Conservation (phyloP, 2,329 filamentous ascomycete species). For the Paracoccidioides lutzii region DNA sequence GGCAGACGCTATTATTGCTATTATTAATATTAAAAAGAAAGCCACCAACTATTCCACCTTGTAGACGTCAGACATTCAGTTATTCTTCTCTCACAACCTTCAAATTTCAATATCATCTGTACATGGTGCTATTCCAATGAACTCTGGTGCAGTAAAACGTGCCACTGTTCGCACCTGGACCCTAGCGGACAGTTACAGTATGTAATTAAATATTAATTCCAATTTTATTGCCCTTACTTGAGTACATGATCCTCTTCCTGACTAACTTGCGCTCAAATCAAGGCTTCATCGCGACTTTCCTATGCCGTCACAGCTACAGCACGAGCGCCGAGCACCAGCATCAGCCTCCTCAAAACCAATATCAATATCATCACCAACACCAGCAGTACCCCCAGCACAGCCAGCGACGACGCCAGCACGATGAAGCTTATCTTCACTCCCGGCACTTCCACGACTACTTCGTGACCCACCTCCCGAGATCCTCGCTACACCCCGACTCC, state of each 20-base stretch:
- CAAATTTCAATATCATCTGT: background rate
- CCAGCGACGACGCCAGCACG: background rate
- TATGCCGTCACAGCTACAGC: conserved; percentile 16
- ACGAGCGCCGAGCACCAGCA: conserved; percentile 7
- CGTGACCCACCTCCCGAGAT: conserved; percentile 86
- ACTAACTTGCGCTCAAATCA: conserved; percentile 1
- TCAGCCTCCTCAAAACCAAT: conserved; percentile 3
- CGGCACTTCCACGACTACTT: conserved; percentile 85
- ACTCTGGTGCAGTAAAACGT: conserved; percentile 25
- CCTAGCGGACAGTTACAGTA: conserved; percentile 27
- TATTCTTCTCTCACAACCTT: background rate
- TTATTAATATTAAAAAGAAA: background rate
- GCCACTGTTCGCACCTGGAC: conserved; percentile 29
- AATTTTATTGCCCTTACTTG: background rate
- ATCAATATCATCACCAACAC: background rate
- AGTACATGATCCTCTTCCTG: background rate
- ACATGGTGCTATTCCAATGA: conserved; percentile 26
- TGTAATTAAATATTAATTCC: conserved; percentile 8
- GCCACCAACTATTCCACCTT: background rate
- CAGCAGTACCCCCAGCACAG: conserved; percentile 8
- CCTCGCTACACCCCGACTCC: conserved; percentile 81
- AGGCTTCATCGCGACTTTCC: conserved; percentile 26
- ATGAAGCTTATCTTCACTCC: background rate
- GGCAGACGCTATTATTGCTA: background rate
- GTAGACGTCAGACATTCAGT: too few relatives aligned